Conservation (phyloP, 2,329 filamentous ascomycete species). For the Cladophialophora exuberans region DNA sequence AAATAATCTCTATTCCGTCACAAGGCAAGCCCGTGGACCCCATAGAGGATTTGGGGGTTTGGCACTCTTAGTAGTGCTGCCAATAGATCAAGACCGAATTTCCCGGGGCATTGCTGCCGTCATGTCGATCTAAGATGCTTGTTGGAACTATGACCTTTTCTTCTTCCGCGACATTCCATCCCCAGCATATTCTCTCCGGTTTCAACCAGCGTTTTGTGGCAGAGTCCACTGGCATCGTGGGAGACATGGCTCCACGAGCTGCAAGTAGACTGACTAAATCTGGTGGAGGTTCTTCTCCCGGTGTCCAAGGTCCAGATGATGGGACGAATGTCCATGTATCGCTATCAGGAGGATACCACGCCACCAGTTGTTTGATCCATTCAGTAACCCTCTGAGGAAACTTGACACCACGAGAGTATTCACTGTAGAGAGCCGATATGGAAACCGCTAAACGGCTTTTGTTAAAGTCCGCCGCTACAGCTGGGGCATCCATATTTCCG, state of each 20-base stretch:
- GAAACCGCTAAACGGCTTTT: conserved; percentile 29
- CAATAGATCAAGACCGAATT: conserved; percentile 23
- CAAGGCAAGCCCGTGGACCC: no score
- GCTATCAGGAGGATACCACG: conserved; percentile 36
- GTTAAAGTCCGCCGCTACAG: conserved; percentile 5
- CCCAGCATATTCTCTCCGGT: conserved; percentile 43
- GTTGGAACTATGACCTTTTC: conserved; percentile 35
- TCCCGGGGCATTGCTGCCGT: neutral
- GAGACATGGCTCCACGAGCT: conserved; percentile 19
- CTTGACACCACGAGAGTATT: conserved; percentile 25
- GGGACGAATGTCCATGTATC: conserved; percentile 37
- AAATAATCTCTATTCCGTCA: no score
- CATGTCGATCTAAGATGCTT: conserved; percentile 7
- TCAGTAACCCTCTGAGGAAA: conserved; percentile 40
- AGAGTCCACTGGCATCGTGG: conserved; percentile 17
- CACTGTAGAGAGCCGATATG: conserved; percentile 30
- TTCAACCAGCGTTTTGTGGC: conserved; percentile 27
- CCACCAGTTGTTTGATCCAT: conserved; percentile 38
- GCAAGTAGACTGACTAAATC: conserved; percentile 29
- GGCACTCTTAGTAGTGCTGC: conserved; percentile 15
- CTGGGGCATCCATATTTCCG: neutral
- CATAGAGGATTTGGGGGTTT: neutral
- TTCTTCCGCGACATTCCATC: conserved; percentile 46
- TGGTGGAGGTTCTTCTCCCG: conserved; percentile 29
- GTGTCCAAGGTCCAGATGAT: conserved; percentile 27